Base-by-base conservation (phyloP, 2,329 filamentous ascomycete genomes). In the Monilinia laxa region DNA sequence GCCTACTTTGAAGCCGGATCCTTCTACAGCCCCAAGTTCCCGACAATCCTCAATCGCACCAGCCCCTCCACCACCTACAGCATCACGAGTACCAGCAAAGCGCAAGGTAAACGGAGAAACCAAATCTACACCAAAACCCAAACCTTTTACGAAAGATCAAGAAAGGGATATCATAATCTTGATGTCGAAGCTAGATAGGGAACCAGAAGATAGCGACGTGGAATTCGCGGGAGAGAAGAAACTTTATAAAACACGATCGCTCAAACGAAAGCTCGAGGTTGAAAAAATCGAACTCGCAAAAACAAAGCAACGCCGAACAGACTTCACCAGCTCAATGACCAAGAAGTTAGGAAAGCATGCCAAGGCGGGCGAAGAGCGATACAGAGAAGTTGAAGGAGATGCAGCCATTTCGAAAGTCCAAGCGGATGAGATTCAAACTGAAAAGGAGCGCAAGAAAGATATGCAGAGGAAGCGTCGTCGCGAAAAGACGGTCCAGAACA, bases 381-480 rank as follows among this genome's bases (percentile, higher is more conserved):
- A 91, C 77, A 87, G 91, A 68, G 84, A 90, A 18, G 81, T 88
- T 56, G 88, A 95, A 76, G 93, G 93, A 75, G 86, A 91, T 23
- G 88, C 90, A 52, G 94, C 95, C 1, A 85, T 94, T 68, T 86
- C 90, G 64, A 90, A 97, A 73, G 94, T 98, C 2, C 91, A 95
- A 71, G 90, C 93, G 69, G 92, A 92, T 71, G 94, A 97, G 77
- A 84, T 97, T 10, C 90, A 90, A 68, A 93, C 94, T 69, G 95
- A 99, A 79, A 99, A 99, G 80, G 95, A 99, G 79, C 92, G 95
- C 71, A 99, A 99, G 82, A 99, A 99, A 81, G 95, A 99, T 76
- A 98, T 99, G 92, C 95, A 99, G 78, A 90, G 95, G 70, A 99
- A 98, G 81, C 87, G 95, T 68, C 89, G 95, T 54, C 90, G 95